A percentile compares a stretch with the other conserved stretches of the same genome.
These are phyloP conservation scores for Rhodotorula babjevae DNA, from an alignment of 768 basidiomycete genomes.

Conservation along the genomic window DNA sequence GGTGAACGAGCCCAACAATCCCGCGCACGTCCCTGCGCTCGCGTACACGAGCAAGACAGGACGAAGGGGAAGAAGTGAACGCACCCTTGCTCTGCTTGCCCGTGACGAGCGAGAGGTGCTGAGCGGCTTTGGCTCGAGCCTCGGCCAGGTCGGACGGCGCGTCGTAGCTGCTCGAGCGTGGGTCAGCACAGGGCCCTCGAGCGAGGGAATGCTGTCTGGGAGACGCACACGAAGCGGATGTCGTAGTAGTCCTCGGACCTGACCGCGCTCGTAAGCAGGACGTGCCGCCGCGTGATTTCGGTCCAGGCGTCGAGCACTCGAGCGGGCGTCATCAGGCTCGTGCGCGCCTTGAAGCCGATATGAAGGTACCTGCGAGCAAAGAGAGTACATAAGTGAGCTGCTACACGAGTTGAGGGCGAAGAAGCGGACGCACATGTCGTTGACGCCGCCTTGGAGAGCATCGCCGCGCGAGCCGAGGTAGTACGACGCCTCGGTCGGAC, in stretches of 20 bases:
- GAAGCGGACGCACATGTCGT: slow-evolving; percentile 65
- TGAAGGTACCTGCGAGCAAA: slow-evolving; percentile 64
- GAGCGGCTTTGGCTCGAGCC: slow-evolving; percentile 54
- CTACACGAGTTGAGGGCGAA: too few species aligned
- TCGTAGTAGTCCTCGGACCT: slow-evolving; percentile 55
- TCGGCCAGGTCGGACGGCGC: slow-evolving; percentile 52
- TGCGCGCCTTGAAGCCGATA: slow-evolving; percentile 59
- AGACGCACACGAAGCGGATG: slow-evolving; percentile 62
- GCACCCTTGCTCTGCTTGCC: slow-evolving; percentile 54
- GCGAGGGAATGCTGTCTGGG: not conserved
- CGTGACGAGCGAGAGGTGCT: slow-evolving; percentile 55
- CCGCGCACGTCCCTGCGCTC: too few species aligned
- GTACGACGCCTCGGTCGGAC: slow-evolving; percentile 73
- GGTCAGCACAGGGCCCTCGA: not conserved
- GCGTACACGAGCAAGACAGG: too few species aligned
- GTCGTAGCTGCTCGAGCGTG: slow-evolving; percentile 49
- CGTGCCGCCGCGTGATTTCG: slow-evolving; percentile 64
- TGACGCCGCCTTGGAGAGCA: slow-evolving; percentile 56
- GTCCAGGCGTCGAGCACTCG: slow-evolving; percentile 65
- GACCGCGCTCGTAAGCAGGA: slow-evolving; percentile 63
- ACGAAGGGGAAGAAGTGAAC: not conserved
- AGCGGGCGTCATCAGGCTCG: slow-evolving; percentile 49
- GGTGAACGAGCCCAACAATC: too few species aligned
- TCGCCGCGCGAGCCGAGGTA: slow-evolving; percentile 70
- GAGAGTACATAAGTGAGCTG: not conserved